Evolutionary conservation across 2,329 filamentous ascomycete genomes (phyloP).

Genomic region (Beauveria medogensis): DNA sequence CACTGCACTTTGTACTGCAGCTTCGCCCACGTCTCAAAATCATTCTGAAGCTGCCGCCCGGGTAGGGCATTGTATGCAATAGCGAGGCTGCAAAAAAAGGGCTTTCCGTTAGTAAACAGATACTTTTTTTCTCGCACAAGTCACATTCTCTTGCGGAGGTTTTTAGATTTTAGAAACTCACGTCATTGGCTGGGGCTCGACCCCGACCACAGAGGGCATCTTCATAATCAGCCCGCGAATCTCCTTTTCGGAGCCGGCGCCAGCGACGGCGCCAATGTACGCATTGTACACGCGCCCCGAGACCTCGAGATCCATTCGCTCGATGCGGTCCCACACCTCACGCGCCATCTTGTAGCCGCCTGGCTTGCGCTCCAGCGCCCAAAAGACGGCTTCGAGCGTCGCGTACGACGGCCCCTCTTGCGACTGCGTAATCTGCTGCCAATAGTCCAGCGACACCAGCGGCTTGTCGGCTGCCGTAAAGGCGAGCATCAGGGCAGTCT

Average conservation of each 20-base stretch:
- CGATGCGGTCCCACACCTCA: conserved; percentile 63
- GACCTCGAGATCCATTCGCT: conserved; percentile 69
- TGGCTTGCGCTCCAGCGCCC: conserved; percentile 59
- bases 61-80: conserved; percentile 59
- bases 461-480: conserved; percentile 64
- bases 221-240: conserved; percentile 57
- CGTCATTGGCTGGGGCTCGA: conserved; percentile 61
- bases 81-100: background rate
- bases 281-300: conserved; percentile 65
- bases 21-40: conserved; percentile 68
- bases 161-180: conserved; percentile 37
- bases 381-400: conserved; percentile 73
- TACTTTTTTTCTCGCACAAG: background rate
- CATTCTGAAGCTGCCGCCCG: conserved; percentile 54
- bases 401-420: conserved; percentile 80
- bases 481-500: conserved; percentile 81
- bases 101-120: background rate
- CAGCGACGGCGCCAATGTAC: conserved; percentile 66
- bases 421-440: conserved; percentile 74
- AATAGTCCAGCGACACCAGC: conserved; percentile 64
- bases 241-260: conserved; percentile 62
- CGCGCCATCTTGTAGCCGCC: conserved; percentile 53
- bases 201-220: conserved; percentile 58
- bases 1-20: conserved; percentile 60
- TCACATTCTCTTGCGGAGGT: background rate